Conservation (phyloP, 176 grass and related monocot species). For the Rhipidocladum racemiflorum region DNA sequence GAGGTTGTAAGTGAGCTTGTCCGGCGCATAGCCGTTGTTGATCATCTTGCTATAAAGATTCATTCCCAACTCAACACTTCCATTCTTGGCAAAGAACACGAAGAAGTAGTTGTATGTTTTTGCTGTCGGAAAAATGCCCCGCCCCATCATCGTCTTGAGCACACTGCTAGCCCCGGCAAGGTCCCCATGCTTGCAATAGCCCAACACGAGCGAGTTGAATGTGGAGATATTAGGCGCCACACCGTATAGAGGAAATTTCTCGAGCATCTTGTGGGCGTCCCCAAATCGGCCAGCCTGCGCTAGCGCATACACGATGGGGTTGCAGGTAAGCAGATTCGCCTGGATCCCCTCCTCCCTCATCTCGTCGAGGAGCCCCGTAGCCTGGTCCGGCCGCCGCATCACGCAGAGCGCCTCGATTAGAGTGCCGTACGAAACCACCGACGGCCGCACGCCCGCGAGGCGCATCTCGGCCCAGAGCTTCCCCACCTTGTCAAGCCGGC, state of each 20-base stretch:
- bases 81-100: slow-evolving; percentile 52
- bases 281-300: slow-evolving; percentile 53
- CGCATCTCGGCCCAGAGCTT: slow-evolving; percentile 69
- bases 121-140: slow-evolving; percentile 57
- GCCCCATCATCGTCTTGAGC: slow-evolving; percentile 63
- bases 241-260: slow-evolving; percentile 77
- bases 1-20: slow-evolving; percentile 59
- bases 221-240: slow-evolving; percentile 69
- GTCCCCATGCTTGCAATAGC: slow-evolving; percentile 65
- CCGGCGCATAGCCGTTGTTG: slow-evolving; percentile 50
- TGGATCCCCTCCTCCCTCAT: slow-evolving; percentile 51
- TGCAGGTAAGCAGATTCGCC: slow-evolving; percentile 62
- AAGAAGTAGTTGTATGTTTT: slow-evolving; percentile 89
- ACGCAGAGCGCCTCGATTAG: slow-evolving; percentile 66
- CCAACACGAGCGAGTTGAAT: slow-evolving; percentile 75
- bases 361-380: slow-evolving; percentile 49
- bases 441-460: slow-evolving; percentile 45
- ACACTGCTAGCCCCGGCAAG: slow-evolving; percentile 55
- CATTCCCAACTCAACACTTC: slow-evolving; percentile 65
- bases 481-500: slow-evolving; percentile 56
- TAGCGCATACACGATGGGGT: slow-evolving; percentile 66
- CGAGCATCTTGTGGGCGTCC: slow-evolving; percentile 71
- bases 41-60: slow-evolving; percentile 85
- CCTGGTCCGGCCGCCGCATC: slow-evolving; percentile 64
- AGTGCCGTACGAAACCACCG: slow-evolving; percentile 73